phyloP scores from a whole-genome alignment of 192 early-diverging fungal genomes.

The Backusella westeae region DNA sequence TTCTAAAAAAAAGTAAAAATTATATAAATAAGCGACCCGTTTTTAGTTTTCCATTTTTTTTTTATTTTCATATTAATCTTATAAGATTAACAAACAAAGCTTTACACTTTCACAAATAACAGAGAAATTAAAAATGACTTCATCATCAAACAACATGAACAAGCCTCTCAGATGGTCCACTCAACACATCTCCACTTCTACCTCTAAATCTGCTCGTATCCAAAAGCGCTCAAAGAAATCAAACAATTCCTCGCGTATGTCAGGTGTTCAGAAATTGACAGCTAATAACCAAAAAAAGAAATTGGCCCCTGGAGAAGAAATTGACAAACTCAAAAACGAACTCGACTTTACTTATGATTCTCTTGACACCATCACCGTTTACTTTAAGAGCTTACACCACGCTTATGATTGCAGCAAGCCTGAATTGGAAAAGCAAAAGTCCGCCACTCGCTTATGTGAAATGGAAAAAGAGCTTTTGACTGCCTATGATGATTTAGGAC shows the following conservation, averaged over 20 bases:
- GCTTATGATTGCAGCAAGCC: conserved; percentile 20
- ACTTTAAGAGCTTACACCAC: conserved; percentile 25
- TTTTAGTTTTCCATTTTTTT: conserved; percentile 5
- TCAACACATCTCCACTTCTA: background rate
- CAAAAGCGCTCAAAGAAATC: conserved; percentile 9
- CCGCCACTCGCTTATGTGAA: conserved; percentile 23
- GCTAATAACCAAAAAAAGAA: conserved; percentile 6
- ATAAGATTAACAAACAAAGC: background rate
- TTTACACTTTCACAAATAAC: background rate
- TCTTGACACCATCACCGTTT: conserved; percentile 33
- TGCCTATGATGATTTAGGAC: conserved; percentile 34
- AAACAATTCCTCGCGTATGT: background rate
- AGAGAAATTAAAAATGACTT: conserved; percentile 1
- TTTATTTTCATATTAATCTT: background rate
- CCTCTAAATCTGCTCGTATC: background rate
- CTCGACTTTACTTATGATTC: conserved; percentile 29
- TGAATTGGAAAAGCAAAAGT: conserved; percentile 1
- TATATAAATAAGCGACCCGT: conserved; percentile 5
- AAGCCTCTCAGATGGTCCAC: conserved; percentile 13
- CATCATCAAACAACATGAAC: background rate
- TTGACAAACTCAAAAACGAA: conserved; percentile 26
- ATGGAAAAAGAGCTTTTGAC: conserved; percentile 35
- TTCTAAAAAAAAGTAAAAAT: background rate
- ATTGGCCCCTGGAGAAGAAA: conserved; percentile 13
- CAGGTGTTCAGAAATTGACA: background rate